A percentile compares a stretch with the other conserved stretches of the same genome.
Conservation (phyloP, 164 flowering plant genomes). For the Amborella trichopoda region DNA sequence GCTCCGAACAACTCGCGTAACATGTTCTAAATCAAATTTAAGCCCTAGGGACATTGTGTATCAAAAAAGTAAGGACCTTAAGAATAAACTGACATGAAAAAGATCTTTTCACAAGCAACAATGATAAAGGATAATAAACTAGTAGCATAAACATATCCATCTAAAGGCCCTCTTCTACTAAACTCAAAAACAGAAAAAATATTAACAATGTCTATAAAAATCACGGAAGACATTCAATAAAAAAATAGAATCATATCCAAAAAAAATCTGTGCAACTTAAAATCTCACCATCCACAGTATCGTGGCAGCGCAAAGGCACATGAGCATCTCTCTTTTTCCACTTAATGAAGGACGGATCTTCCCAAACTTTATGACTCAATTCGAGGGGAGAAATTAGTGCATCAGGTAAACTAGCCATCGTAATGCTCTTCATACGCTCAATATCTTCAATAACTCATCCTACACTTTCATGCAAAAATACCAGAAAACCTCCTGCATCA, state of each 20-base stretch:
- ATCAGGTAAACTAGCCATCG: slow-evolving; percentile 28
- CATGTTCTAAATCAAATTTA: too few relatives aligned
- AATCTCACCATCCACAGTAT: slow-evolving; percentile 62
- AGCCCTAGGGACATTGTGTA: too few relatives aligned
- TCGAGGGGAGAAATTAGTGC: slow-evolving; percentile 23
- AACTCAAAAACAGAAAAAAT: background rate
- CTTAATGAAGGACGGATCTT: slow-evolving; percentile 77
- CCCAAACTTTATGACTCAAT: slow-evolving; percentile 44
- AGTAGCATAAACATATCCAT: too few relatives aligned
- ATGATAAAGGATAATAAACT: too few relatives aligned
- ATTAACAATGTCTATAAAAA: background rate
- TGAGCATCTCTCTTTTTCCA: slow-evolving; percentile 91
- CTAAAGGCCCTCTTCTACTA: background rate
- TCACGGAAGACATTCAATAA: background rate
- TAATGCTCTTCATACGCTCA: too few relatives aligned
- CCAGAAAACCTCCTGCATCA: background rate
- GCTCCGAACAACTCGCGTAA: too few relatives aligned
- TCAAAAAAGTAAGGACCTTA: too few relatives aligned
- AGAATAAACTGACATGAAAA: too few relatives aligned
- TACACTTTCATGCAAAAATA: background rate
- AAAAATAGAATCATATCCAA: background rate
- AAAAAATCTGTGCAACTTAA: background rate
- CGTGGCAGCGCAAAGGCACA: slow-evolving; percentile 75
- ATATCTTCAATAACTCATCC: background rate
- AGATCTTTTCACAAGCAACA: too few relatives aligned